phyloP scores from a whole-genome alignment of 2,329 filamentous ascomycete species.

The Alternaria viburni region DNA sequence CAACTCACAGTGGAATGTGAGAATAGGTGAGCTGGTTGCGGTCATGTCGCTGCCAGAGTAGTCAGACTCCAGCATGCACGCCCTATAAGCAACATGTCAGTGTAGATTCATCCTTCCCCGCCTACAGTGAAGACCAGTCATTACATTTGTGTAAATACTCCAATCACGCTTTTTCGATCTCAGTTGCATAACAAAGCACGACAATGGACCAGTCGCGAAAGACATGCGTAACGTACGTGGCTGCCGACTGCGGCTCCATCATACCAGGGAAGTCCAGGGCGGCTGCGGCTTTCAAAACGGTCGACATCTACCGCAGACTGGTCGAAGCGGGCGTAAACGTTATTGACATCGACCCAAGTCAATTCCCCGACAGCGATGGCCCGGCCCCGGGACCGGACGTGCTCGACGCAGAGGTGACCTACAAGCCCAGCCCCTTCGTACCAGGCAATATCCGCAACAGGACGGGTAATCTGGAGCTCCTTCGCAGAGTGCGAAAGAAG shows the following conservation, averaged over 20 bases:
- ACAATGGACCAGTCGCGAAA: background rate
- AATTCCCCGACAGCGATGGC: background rate
- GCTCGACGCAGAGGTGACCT: background rate
- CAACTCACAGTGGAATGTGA: background rate
- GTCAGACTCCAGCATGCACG: background rate
- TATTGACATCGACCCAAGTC: background rate
- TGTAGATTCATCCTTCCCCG: background rate
- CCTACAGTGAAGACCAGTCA: background rate
- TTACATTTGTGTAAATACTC: background rate
- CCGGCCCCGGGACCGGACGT: background rate
- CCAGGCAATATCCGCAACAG: conserved; percentile 24
- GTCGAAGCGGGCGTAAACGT: background rate
- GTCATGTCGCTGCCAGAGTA: background rate
- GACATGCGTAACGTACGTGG: conserved; percentile 15
- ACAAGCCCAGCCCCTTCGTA: conserved; percentile 3
- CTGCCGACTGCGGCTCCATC: conserved; percentile 22
- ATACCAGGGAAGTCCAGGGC: conserved; percentile 21
- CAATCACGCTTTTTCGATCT: background rate
- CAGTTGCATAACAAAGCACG: background rate
- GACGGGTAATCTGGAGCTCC: background rate
- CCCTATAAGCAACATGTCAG: background rate
- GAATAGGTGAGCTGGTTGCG: background rate
- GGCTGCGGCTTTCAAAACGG: conserved; percentile 13
- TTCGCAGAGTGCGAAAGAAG: background rate
- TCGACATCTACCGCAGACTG: conserved; percentile 8